Evolutionary conservation across 805 yeast genomes (phyloP), one percentile per base, ranked within the genome.

Genomic region (Candida verbasci): DNA sequence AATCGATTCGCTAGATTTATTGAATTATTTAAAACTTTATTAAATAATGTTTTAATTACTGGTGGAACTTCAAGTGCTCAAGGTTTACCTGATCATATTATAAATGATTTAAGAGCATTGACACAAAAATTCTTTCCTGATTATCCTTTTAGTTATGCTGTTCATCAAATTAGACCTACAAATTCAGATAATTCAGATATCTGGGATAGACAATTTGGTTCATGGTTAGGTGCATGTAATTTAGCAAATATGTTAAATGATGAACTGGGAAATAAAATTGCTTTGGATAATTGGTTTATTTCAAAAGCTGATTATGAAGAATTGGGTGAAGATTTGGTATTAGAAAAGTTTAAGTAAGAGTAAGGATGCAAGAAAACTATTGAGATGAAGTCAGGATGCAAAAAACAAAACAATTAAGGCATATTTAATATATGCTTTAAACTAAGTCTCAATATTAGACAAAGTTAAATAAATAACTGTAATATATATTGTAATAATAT

Each of bases 181-280:
- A 48, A 52, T 34, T 52, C 45, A 17, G 39, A 50, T 15, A 56
- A 58, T 24, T 65, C 58, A 31, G 68, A 63, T 21, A 46, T 51
- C 12, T 64, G 69, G 49, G 87, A 82, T 42, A 69, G 80, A 43
- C 75, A 69, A 43, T 74, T 68, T 44, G 76, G 81, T 34, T 66
- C 74, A 17, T 81, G 88, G 88, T 60, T 80, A 21, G 88, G 88
- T n/a, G 86, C 87, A 1, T 74, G 80, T 39, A 78, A 79, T 43
- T 67, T 82, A 46, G 78, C 83, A 10, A 70, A 74, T 29, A 70
- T 78, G 67, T 75, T 81, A 33, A 80, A 78, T 39, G 44, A 41
- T 26, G 56, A 50, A 12, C 50, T 52, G 18, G 40, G 53, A 2
- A 51, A 53, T 38, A 58, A 55, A 34, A 59, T 65, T 34, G 73